Conservation (phyloP, 331 rosid genomes). For the Rhamnella rubrinervis region DNA sequence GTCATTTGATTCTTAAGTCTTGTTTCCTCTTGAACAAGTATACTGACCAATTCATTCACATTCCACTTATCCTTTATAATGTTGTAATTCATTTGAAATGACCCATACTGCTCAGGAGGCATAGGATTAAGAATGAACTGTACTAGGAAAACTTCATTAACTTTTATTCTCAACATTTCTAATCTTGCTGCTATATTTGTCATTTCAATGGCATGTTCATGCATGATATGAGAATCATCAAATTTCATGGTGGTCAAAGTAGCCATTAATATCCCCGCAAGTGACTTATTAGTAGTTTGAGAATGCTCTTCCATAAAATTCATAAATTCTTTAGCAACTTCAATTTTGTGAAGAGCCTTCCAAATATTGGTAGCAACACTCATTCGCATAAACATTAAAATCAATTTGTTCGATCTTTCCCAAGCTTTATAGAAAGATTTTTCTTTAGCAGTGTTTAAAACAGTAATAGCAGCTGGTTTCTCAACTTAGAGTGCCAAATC, state of each 20-base stretch:
- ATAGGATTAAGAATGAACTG: neutral
- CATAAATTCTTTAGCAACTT: neutral
- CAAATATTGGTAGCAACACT: no score
- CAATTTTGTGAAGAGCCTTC: neutral
- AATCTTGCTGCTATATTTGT: neutral
- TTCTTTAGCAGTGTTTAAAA: no score
- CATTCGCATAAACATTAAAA: no score
- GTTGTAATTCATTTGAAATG: neutral
- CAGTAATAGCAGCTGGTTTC: no score
- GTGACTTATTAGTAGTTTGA: neutral
- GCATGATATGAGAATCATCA: no score
- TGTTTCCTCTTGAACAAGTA: neutral
- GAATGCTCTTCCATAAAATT: neutral
- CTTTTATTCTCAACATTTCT: neutral
- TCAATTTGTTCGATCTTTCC: no score
- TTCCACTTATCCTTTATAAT: neutral
- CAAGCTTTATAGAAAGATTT: no score
- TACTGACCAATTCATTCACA: no score
- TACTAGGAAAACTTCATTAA: neutral
- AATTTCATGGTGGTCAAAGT: no score
- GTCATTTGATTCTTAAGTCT: no score
- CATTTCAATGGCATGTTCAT: neutral
- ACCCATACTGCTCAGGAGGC: neutral
- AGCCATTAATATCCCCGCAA: neutral
- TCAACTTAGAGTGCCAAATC: no score